A percentile compares a stretch with the other conserved stretches of the same genome.
These are phyloP conservation scores for Lactarius vividus DNA, from an alignment of 768 basidiomycete genomes.

Conservation along the genomic window DNA sequence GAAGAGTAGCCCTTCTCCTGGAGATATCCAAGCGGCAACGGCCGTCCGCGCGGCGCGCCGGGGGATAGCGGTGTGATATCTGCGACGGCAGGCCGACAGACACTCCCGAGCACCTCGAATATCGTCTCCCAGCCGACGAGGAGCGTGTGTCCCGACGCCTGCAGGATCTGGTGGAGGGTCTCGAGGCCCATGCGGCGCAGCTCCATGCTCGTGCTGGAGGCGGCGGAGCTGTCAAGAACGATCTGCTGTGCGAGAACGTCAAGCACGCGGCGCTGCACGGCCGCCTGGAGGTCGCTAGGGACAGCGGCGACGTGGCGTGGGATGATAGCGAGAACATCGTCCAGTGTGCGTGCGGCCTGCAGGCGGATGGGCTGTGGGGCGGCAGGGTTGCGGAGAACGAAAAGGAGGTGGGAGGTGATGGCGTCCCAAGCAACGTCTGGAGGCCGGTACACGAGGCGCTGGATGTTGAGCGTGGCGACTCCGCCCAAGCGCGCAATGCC, in stretches of 20 bases:
- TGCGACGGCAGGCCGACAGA: constrained; percentile 62
- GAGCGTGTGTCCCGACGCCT: constrained; percentile 88
- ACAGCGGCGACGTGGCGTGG: constrained; percentile 64
- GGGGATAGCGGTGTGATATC: constrained; percentile 32
- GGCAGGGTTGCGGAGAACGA: constrained; percentile 62
- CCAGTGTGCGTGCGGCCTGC: constrained; percentile 85
- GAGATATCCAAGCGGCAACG: constrained; percentile 50
- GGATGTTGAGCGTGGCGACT: constrained; percentile 78
- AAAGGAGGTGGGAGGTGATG: constrained; percentile 76
- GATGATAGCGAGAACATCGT: constrained; percentile 77
- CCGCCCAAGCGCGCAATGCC: constrained; percentile 85
- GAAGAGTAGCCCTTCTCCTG: constrained; percentile 68
- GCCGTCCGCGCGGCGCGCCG: constrained; percentile 26
- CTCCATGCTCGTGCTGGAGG: constrained; percentile 59
- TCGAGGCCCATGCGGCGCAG: constrained; percentile 86
- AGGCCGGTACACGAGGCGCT: constrained; percentile 80
- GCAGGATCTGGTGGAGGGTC: constrained; percentile 85
- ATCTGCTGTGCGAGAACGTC: constrained; percentile 82
- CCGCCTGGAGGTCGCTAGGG: constrained; percentile 55
- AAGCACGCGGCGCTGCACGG: constrained; percentile 81
- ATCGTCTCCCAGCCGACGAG: constrained; percentile 92
- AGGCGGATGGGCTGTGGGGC: constrained; percentile 78
- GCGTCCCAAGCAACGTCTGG: constrained; percentile 84
- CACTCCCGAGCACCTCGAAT: constrained; percentile 87
- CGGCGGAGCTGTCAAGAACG: constrained; percentile 38